Evolutionary conservation across 2,329 filamentous ascomycete species (phyloP).

Genomic region (Venturia oleaginea): DNA sequence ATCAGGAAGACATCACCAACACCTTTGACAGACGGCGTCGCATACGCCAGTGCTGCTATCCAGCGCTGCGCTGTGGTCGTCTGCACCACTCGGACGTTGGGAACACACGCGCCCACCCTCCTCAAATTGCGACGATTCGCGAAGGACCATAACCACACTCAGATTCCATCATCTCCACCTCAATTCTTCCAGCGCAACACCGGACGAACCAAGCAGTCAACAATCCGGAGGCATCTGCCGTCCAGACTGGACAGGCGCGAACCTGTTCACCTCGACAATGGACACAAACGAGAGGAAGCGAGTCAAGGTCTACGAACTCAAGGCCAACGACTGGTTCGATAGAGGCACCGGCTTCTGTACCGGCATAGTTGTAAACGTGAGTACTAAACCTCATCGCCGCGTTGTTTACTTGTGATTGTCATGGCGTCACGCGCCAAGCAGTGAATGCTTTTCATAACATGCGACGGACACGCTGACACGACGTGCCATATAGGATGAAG

Average conservation of each 20-base stretch:
- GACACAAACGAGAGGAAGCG: constrained; percentile 1
- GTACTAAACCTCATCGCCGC: constrained; percentile 24
- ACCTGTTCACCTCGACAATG: not conserved
- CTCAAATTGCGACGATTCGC: constrained; percentile 14
- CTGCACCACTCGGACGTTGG: not conserved
- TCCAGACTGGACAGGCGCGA: not conserved
- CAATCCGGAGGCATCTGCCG: not conserved
- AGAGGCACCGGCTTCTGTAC: constrained; percentile 92
- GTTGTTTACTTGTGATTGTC: not conserved
- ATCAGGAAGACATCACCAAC: not conserved
- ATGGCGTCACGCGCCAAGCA: constrained; percentile 14
- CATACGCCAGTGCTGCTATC: not conserved
- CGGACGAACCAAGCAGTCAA: not conserved
- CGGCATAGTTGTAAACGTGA: constrained; percentile 64
- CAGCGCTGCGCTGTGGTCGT: not conserved
- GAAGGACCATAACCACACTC: constrained; percentile 5
- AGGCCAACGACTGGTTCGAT: constrained; percentile 58
- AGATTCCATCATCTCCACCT: not conserved
- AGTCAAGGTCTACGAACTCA: constrained; percentile 12
- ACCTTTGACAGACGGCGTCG: not conserved
- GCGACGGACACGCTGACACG: constrained; percentile 33
- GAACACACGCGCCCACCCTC: constrained; percentile 3
- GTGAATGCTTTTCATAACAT: not conserved
- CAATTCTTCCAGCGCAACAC: not conserved
- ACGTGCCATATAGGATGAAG: constrained; percentile 61